Base-by-base conservation (phyloP, 768 basidiomycete genomes). In the Hysterangium stoloniferum region DNA sequence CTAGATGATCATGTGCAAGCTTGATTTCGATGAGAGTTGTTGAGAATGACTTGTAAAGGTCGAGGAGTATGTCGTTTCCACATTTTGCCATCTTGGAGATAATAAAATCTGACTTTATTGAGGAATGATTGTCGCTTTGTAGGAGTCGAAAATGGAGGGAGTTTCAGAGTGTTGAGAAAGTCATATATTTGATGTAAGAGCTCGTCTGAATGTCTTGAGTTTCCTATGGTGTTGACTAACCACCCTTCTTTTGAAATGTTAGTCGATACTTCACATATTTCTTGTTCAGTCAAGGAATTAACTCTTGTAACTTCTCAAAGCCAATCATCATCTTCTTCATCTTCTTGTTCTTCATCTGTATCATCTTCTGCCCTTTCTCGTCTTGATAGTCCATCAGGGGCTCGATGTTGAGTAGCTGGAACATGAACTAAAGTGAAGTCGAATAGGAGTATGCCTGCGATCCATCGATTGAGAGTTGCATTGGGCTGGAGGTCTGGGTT, bases 381-480 rank as follows among this genome's bases (percentile, higher is more conserved):
- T 44, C 62, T 1, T 1, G 70, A 73, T 7, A 74, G 47, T 0
- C 59, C 71, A 62, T 73, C 73, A 2, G 71, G 66, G 8, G 63
- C 71, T 44, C 49, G 50, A 43, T 66, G 65, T 3, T 53, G 57
- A 1, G 55, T 53, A 6, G 59, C 72, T 1, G 70, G 69, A 0
- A 73, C 62, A 51, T 74, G 72, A 1, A 58, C 36, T 0, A 75
- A 49, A 19, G 53, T 57, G 43, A 75, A 73, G 44, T 66, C 50
- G 35, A 69, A 73, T 19, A 67, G 34, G 3, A 69, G 48, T 8
- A 73, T 71, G 6, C 60, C 64, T 40, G 60, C 56, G 24, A 73
- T 70, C 73, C 72, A 74, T 13, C 62, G 49, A 46, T 73, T 74
- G 5, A 73, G 67, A 0, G 70, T 52, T 0, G 69, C 65, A 49